phyloP scores from a whole-genome alignment of 2,329 filamentous ascomycete genomes.

The Diaporthe citriasiana region DNA sequence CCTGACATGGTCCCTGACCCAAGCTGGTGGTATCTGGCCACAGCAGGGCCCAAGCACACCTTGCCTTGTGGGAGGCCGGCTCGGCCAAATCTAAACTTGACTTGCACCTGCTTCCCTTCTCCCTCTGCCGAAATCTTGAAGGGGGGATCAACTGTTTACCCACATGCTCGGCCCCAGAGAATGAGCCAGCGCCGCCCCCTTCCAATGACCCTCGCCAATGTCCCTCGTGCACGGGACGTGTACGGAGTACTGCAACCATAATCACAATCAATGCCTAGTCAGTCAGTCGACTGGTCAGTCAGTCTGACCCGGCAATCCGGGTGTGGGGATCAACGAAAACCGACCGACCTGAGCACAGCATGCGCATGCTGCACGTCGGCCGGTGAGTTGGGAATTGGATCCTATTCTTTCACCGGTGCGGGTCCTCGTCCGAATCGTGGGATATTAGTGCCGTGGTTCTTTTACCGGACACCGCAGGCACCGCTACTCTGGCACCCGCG shows the following conservation, averaged over 20 bases:
- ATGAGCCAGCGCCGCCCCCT: no score
- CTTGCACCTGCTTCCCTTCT: neutral
- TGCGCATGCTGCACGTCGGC: slow-evolving; percentile 27
- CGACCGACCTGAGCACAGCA: slow-evolving; percentile 17
- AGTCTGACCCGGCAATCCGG: slow-evolving; percentile 14
- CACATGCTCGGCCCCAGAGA: slow-evolving; percentile 3
- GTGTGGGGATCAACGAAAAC: neutral
- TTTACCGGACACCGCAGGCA: neutral
- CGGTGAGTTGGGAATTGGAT: slow-evolving; percentile 25
- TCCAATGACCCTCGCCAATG: neutral
- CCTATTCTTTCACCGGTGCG: slow-evolving; percentile 31
- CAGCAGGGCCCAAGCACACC: slow-evolving; percentile 26
- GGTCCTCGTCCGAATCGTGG: slow-evolving; percentile 17
- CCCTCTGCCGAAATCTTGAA: slow-evolving; percentile 7
- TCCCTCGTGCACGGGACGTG: neutral
- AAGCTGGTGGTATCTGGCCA: slow-evolving; percentile 28
- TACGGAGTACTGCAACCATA: neutral
- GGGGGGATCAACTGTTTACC: slow-evolving; percentile 26
- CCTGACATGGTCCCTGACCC: slow-evolving; percentile 20
- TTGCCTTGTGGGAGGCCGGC: neutral
- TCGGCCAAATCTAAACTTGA: slow-evolving; percentile 30
- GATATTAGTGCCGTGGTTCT: slow-evolving; percentile 2
- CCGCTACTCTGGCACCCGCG: neutral
- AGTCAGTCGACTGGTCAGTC: no score
- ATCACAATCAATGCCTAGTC: neutral